Base-by-base conservation (phyloP, 305 asterid species). In the Fraxinus nigra region DNA sequence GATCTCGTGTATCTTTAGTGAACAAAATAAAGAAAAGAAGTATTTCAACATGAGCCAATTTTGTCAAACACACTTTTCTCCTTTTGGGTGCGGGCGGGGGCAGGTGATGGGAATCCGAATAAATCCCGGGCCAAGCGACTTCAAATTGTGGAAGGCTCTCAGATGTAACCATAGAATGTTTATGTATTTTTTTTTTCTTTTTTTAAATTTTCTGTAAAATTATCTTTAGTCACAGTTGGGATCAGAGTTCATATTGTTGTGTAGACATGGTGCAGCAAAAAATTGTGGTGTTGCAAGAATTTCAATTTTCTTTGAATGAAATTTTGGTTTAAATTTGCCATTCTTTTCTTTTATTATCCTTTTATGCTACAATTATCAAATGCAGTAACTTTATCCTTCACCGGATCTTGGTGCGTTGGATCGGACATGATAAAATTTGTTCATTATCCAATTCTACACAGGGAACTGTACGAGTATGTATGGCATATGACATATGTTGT, bases 1-100 rank as follows among this genome's bases (percentile, higher is more conserved):
- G 80, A 85, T 84, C 79, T 80, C 79, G 5, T 67, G 83, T 80
- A 80, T 80, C 86, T 81, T 86, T 70, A 85, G 83, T 72, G 84
- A 72, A 79, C 80, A 81, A 63, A 86, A 84, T 80, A 81, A 84
- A 74, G 86, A 81, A 20, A 77, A 81, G 72, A 70, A 69, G 54
- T 37, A 43, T 30, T 80, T 76, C 87, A 77, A 83, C 18, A 70
- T 79, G 67, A 83, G 87, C 89, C 90, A 85, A 82, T 76, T 88
- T 90, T 90, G 81, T 73, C 82, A 82, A 82, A 34, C 76, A 22
- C 78, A 75, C 51, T 67, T 79, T 74, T 54, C 67, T 30, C 26
- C 46, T 70, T 70, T 16, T 32, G 32, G 74, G 74, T 30, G 74
- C 8, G 40, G 16, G 74, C 18, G 40, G 6, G 1, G 74, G n/a